Evolutionary conservation across 2,329 filamentous ascomycete genomes (phyloP).

Genomic region (Fusarium lateritium): DNA sequence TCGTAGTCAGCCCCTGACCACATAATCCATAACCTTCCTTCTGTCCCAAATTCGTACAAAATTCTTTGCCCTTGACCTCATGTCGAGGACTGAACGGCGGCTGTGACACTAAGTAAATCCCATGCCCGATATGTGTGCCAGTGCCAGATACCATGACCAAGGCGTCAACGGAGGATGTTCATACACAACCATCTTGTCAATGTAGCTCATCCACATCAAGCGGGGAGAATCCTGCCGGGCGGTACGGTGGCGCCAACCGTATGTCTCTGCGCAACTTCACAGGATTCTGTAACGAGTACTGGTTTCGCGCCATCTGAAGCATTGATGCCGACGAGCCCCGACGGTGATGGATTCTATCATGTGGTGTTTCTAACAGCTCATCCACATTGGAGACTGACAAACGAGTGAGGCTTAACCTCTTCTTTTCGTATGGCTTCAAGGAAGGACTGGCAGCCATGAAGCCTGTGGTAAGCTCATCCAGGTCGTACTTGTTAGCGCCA

Average conservation of each 20-base stretch:
- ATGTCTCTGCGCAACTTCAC: constrained; percentile 42
- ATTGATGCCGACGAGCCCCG: constrained; percentile 35
- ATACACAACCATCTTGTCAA: constrained; percentile 30
- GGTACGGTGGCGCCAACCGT: constrained; percentile 48
- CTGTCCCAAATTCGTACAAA: constrained; percentile 8
- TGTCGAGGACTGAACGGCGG: too few species aligned
- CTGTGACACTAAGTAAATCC: too few species aligned
- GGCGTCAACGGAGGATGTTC: background rate
- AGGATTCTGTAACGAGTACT: constrained; percentile 34
- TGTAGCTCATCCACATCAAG: constrained; percentile 56
- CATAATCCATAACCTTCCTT: background rate
- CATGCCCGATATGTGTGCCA: background rate
- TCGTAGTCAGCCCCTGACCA: constrained; percentile 15
- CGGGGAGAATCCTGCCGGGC: constrained; percentile 42
- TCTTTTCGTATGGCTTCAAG: constrained; percentile 50
- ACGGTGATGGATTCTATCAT: constrained; percentile 23
- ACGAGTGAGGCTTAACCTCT: constrained; percentile 43
- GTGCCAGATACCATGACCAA: background rate
- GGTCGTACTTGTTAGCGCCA: constrained; percentile 35
- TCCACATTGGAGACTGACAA: constrained; percentile 31
- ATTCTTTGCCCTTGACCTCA: background rate
- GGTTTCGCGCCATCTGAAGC: constrained; percentile 4
- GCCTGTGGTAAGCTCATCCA: constrained; percentile 52
- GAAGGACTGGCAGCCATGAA: constrained; percentile 27
- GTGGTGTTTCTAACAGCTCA: constrained; percentile 20